Evolutionary conservation across 345 rosid species (phyloP).

Genomic region (Geranium brycei): DNA sequence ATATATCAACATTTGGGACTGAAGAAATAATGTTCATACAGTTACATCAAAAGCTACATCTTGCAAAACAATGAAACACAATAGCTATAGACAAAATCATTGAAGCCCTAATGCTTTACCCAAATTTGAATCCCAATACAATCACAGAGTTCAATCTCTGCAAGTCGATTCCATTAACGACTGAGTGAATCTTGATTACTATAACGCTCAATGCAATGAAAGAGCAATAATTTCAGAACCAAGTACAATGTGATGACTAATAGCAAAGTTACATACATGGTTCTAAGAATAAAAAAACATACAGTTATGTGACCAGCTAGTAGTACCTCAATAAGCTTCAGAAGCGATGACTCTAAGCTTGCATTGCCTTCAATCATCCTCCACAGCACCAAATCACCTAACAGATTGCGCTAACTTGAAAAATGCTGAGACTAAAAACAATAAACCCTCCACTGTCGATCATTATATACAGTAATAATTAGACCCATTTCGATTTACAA

Average conservation of each 20-base stretch:
- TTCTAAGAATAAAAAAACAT: neutral
- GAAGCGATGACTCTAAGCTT: neutral
- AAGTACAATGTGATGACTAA: neutral
- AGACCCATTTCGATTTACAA: slow-evolving; percentile 19
- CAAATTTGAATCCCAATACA: slow-evolving; percentile 2
- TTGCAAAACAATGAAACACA: neutral
- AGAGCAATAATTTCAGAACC: neutral
- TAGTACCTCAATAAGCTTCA: slow-evolving; percentile 14
- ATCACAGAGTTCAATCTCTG: slow-evolving; percentile 1
- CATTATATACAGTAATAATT: slow-evolving; percentile 25
- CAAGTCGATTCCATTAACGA: too few species aligned
- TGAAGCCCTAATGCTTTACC: too few species aligned
- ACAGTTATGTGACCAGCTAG: neutral
- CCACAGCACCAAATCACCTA: slow-evolving; percentile 1
- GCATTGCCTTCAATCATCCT: slow-evolving; percentile 11
- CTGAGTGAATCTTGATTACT: too few species aligned
- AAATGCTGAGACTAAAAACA: neutral
- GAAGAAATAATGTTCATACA: neutral
- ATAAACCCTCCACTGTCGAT: slow-evolving; percentile 12
- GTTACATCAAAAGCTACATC: neutral
- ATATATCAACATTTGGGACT: too few species aligned
- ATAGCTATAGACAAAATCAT: neutral
- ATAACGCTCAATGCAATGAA: slow-evolving; percentile 5
- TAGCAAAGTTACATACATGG: neutral
- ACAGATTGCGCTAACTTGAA: slow-evolving; percentile 3